Evolutionary conservation across 78 protist species (phyloP).

Genomic region (Monosiga brevicollis): DNA sequence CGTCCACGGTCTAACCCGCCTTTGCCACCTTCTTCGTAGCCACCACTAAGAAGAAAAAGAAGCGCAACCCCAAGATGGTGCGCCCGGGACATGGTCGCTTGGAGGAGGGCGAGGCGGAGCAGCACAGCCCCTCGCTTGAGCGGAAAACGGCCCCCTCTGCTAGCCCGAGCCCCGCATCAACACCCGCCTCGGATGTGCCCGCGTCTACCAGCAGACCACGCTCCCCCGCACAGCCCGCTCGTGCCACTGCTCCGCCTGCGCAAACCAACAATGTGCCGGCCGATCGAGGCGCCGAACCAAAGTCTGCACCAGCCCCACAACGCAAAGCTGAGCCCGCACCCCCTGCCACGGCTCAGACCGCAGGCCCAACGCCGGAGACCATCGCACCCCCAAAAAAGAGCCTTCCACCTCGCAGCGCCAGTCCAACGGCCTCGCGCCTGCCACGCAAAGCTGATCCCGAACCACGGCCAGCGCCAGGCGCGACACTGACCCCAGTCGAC

Average conservation of each 20-base stretch:
- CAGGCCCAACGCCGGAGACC: neutral
- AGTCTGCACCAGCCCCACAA: too few relatives aligned
- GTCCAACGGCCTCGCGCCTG: neutral
- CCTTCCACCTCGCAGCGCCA: neutral
- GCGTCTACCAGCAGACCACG: neutral
- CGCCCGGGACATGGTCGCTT: neutral
- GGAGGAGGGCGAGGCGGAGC: neutral
- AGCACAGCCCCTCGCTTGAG: neutral
- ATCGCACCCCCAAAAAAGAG: neutral
- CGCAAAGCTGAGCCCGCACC: too few relatives aligned
- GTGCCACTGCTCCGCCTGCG: neutral
- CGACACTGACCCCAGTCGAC: neutral
- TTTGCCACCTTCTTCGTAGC: neutral
- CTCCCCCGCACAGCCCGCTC: neutral
- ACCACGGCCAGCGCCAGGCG: neutral
- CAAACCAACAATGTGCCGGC: neutral
- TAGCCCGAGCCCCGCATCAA: neutral
- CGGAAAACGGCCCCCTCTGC: neutral
- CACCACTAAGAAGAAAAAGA: neutral
- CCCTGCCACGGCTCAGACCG: too few relatives aligned
- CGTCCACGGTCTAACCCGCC: neutral
- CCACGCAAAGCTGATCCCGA: neutral
- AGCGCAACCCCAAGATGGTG: neutral
- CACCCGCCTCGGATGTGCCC: neutral
- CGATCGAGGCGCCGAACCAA: too few relatives aligned